Conservation (phyloP, 2,329 filamentous ascomycete genomes). For the Fusarium begoniae region DNA sequence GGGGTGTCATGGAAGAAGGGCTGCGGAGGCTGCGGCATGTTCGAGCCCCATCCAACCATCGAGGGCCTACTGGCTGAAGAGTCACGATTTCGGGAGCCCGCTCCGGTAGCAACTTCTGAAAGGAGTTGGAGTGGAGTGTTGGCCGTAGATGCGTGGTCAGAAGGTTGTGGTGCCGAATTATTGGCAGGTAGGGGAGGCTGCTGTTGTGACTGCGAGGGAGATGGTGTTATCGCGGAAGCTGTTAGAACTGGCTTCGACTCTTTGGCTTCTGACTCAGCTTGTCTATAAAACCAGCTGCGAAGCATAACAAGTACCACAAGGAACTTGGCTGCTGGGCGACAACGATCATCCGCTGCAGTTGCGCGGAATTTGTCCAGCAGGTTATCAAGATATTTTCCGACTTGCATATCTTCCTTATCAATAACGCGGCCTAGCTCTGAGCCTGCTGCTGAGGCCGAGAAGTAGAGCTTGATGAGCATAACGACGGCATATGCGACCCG, state of each 20-base stretch:
- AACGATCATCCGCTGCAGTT: conserved; percentile 70
- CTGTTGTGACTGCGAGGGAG: conserved; percentile 23
- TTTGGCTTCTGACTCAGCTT: conserved; percentile 47
- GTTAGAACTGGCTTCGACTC: conserved; percentile 9
- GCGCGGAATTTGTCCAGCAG: conserved; percentile 74
- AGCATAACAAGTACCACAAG: conserved; percentile 76
- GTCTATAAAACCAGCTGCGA: conserved; percentile 72
- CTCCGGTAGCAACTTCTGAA: conserved; percentile 64
- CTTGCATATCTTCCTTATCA: conserved; percentile 72
- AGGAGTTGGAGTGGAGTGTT: conserved; percentile 66
- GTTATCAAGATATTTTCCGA: conserved; percentile 72
- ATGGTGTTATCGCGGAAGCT: conserved; percentile 15
- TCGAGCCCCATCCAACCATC: conserved; percentile 33
- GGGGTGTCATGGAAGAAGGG: conserved; percentile 51
- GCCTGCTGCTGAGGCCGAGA: conserved; percentile 69
- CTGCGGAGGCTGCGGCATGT: conserved; percentile 42
- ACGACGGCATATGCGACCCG: conserved; percentile 77
- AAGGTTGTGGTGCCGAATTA: conserved; percentile 23
- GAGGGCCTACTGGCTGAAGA: conserved; percentile 22
- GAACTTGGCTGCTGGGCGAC: conserved; percentile 74
- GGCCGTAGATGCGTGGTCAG: conserved; percentile 43
- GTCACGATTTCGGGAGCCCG: conserved; percentile 21
- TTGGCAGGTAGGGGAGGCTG: conserved; percentile 15
- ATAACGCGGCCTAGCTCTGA: conserved; percentile 77
- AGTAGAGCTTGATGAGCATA: conserved; percentile 78